These are phyloP conservation scores for Coniella lustricola DNA, from an alignment of 2,329 filamentous ascomycete genomes.

Conservation along the genomic window DNA sequence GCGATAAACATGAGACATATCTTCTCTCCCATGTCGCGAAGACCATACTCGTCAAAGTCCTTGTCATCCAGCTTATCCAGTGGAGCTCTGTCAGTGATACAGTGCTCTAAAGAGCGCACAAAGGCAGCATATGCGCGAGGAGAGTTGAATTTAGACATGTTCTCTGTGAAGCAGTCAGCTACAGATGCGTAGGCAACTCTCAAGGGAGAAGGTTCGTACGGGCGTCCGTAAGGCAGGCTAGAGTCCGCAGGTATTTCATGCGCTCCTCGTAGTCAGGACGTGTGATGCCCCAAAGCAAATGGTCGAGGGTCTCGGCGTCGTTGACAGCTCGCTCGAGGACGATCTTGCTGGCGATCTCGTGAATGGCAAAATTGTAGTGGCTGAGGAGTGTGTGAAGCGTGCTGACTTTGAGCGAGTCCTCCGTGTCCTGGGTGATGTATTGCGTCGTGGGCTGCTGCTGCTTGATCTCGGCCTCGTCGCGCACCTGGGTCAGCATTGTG, in stretches of 20 bases:
- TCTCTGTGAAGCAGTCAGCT: conserved; percentile 24
- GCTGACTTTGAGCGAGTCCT: conserved; percentile 59
- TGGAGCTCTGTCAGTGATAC: conserved; percentile 39
- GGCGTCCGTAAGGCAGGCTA: conserved; percentile 48
- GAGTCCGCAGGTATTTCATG: conserved; percentile 47
- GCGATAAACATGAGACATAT: conserved; percentile 51
- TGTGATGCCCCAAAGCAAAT: conserved; percentile 52
- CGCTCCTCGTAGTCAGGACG: conserved; percentile 52
- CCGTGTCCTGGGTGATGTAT: conserved; percentile 69
- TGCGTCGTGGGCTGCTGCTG: conserved; percentile 58
- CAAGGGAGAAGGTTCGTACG: conserved; percentile 24
- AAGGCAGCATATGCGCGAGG: conserved; percentile 47
- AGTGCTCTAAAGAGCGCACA: conserved; percentile 53
- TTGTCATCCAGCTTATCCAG: conserved; percentile 46
- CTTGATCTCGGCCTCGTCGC: conserved; percentile 60
- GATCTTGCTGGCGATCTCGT: conserved; percentile 58
- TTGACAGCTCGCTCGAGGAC: conserved; percentile 52
- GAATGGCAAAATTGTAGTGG: conserved; percentile 66
- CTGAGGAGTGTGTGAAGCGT: conserved; percentile 62
- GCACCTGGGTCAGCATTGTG: conserved; percentile 50
- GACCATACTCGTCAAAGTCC: conserved; percentile 55
- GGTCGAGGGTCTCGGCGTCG: conserved; percentile 43
- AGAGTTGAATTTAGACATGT: conserved; percentile 42
- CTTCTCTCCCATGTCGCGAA: conserved; percentile 56
- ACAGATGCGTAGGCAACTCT: neutral